Percentiles rank a stretch among this genome's conserved stretches.
These are phyloP conservation scores for Colletotrichum trifolii DNA, from an alignment of 2,329 filamentous ascomycete genomes.

Conservation along the genomic window DNA sequence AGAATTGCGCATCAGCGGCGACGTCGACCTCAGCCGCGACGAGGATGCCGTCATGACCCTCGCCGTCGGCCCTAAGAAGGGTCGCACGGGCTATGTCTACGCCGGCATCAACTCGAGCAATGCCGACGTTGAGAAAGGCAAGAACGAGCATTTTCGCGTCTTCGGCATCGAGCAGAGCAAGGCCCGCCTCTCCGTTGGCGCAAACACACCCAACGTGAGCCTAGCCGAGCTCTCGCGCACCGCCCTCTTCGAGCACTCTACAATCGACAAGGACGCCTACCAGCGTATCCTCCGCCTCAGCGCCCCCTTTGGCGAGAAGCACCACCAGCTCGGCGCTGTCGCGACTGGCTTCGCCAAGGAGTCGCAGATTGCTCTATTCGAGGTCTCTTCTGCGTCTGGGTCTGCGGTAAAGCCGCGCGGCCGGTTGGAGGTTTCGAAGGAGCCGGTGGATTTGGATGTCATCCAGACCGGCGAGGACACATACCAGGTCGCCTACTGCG, in stretches of 20 bases:
- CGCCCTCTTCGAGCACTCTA: conserved; percentile 61
- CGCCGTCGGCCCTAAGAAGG: conserved; percentile 69
- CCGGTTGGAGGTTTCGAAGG: conserved; percentile 61
- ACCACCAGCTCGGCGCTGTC: conserved; percentile 78
- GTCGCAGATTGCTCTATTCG: conserved; percentile 84
- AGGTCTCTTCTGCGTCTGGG: conserved; percentile 67
- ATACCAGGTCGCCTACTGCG: conserved; percentile 83
- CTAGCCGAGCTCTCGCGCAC: conserved; percentile 64
- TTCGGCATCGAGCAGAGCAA: conserved; percentile 68
- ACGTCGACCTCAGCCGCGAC: conserved; percentile 81
- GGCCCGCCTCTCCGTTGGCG: conserved; percentile 44
- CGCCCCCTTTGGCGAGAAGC: conserved; percentile 50
- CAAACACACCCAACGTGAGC: conserved; percentile 46
- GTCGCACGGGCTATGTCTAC: conserved; percentile 62
- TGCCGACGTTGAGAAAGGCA: conserved; percentile 76
- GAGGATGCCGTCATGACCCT: conserved; percentile 92
- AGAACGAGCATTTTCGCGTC: conserved; percentile 85
- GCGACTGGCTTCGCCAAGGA: conserved; percentile 81
- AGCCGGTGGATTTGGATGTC: conserved; percentile 78
- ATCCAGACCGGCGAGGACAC: conserved; percentile 69
- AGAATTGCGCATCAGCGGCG: conserved; percentile 72
- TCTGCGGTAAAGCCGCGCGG: conserved; percentile 59
- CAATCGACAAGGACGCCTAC: conserved; percentile 64
- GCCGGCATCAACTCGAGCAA: conserved; percentile 88
- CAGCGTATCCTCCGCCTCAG: conserved; percentile 69